Percentiles rank a stretch among this genome's conserved stretches.
phyloP scores from a whole-genome alignment of 805 yeast species.

The Barnettozyma siamensis region DNA sequence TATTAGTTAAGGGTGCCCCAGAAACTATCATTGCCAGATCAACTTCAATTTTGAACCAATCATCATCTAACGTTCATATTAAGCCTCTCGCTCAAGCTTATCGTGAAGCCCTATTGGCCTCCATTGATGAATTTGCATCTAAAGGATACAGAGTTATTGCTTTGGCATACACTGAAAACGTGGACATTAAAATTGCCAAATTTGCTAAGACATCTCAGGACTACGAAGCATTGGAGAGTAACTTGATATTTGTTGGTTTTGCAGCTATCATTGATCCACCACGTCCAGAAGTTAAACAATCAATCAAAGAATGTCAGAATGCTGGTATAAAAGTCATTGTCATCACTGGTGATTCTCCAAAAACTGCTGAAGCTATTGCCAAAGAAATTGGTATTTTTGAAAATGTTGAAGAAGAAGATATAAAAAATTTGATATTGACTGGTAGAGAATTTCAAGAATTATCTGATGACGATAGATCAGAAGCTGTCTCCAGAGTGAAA shows the following conservation, averaged over 20 bases:
- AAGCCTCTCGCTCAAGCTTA: conserved; percentile 29
- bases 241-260: conserved; percentile 34
- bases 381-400: conserved; percentile 36
- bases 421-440: conserved; percentile 31
- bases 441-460: conserved; percentile 32
- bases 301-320: conserved; percentile 30
- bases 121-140: conserved; percentile 36
- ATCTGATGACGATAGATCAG: conserved; percentile 32
- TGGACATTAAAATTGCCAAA: conserved; percentile 27
- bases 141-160: conserved; percentile 28
- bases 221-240: conserved; percentile 29
- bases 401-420: conserved; percentile 17
- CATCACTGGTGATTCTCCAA: conserved; percentile 51
- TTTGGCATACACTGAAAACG: conserved; percentile 30
- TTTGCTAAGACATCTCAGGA: conserved; percentile 28
- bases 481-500: conserved; percentile 40
- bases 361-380: conserved; percentile 47
- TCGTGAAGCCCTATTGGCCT: conserved; percentile 27
- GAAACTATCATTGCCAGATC: conserved; percentile 43
- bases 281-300: conserved; percentile 31
- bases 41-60: conserved; percentile 30
- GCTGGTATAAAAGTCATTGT: conserved; percentile 42
- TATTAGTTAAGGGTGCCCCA: conserved; percentile 52
- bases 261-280: conserved; percentile 42
- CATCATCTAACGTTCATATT: conserved; percentile 14